These are phyloP conservation scores for Solanum habrochaites DNA, from an alignment of 257 asterid species.

Conservation along the genomic window DNA sequence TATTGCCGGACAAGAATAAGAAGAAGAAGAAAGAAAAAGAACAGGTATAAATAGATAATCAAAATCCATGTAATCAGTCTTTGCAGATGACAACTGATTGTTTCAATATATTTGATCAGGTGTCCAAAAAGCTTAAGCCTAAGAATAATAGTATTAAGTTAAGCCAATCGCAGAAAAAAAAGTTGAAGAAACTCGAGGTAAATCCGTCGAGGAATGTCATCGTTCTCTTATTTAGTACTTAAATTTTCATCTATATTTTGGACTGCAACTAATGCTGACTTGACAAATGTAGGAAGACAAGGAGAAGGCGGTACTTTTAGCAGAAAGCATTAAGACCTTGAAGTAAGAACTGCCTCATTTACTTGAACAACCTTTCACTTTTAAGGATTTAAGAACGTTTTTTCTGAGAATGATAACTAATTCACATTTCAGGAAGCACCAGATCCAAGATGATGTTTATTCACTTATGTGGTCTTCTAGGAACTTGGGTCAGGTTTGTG, in stretches of 20 bases:
- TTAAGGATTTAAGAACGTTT: neutral
- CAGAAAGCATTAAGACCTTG: constrained; percentile 60
- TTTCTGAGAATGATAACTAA: neutral
- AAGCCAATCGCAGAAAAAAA: constrained; percentile 71
- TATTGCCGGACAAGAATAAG: neutral
- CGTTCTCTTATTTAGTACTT: neutral
- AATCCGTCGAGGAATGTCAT: neutral
- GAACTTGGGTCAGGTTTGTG: constrained; percentile 77
- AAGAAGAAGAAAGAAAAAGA: neutral
- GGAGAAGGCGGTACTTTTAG: constrained; percentile 47
- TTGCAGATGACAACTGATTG: neutral
- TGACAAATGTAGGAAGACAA: constrained; percentile 63
- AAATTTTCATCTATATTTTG: neutral
- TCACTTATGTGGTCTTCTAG: constrained; percentile 87
- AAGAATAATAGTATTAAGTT: constrained; percentile 23
- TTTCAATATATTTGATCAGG: constrained; percentile 11
- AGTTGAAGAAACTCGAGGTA: constrained; percentile 77
- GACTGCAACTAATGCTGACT: neutral
- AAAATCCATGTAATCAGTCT: neutral
- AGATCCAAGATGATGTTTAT: constrained; percentile 54
- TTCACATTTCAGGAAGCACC: constrained; percentile 57
- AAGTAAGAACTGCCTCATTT: constrained; percentile 34
- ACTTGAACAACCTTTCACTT: neutral
- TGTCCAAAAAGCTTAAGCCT: constrained; percentile 9
- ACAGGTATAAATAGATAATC: neutral